These are phyloP conservation scores for Przewalskia tangutica DNA, from an alignment of 257 asterid genomes.

Conservation along the genomic window DNA sequence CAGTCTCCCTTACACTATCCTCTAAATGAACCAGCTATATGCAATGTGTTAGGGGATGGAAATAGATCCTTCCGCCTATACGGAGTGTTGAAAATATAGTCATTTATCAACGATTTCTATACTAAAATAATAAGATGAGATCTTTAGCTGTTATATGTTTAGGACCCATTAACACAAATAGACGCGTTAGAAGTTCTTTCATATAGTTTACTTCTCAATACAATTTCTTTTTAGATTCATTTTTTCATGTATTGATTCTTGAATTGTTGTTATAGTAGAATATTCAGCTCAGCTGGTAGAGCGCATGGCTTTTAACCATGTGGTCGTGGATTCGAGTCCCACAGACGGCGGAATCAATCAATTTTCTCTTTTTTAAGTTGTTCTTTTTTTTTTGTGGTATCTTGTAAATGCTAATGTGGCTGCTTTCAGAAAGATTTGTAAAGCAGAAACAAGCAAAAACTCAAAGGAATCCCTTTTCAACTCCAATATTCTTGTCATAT, in stretches of 20 bases:
- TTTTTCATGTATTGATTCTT: not conserved
- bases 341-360: constrained; percentile 21
- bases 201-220: not conserved
- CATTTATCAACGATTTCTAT: too few relatives aligned
- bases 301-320: constrained; percentile 45
- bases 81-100: too few relatives aligned
- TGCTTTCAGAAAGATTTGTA: too few relatives aligned
- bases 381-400: too few relatives aligned
- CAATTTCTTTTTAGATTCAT: not conserved
- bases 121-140: not conserved
- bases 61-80: too few relatives aligned
- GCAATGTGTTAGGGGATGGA: too few relatives aligned
- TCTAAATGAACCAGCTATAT: not conserved
- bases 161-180: not conserved
- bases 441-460: too few relatives aligned
- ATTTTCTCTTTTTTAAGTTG: too few relatives aligned
- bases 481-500: too few relatives aligned
- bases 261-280: not conserved
- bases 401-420: too few relatives aligned
- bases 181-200: not conserved
- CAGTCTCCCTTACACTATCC: too few relatives aligned
- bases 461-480: too few relatives aligned
- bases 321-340: constrained; percentile 48
- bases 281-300: constrained; percentile 36
- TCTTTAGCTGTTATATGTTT: not conserved